Percentiles rank a stretch among this genome's conserved stretches.
Conservation (phyloP, 108 stramenopile species). For the Ochromonas danica region DNA sequence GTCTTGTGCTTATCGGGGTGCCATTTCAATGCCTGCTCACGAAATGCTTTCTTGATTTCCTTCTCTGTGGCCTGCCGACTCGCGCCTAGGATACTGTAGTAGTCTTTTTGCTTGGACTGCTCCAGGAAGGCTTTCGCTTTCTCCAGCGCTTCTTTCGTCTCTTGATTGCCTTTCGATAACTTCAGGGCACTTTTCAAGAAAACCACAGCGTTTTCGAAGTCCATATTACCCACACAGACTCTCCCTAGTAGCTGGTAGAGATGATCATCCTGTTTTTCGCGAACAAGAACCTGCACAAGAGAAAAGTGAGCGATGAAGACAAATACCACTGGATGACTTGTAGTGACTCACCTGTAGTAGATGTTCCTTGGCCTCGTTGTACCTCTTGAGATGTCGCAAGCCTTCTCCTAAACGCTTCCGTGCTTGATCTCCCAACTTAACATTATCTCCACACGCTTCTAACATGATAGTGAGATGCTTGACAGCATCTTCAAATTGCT, state of each 20-base stretch:
- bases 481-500: too few relatives aligned
- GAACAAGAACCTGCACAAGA: too few relatives aligned
- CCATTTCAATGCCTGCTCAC: slow-evolving; percentile 81
- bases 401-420: too few relatives aligned
- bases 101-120: slow-evolving; percentile 93
- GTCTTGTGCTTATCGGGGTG: slow-evolving; percentile 69
- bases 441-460: too few relatives aligned
- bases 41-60: slow-evolving; percentile 90
- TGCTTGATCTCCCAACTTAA: too few relatives aligned
- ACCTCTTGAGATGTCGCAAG: slow-evolving; percentile 54
- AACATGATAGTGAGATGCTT: too few relatives aligned
- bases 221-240: neutral
- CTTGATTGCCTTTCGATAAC: slow-evolving; percentile 30
- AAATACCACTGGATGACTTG: too few relatives aligned
- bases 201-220: slow-evolving; percentile 42
- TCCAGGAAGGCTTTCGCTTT: slow-evolving; percentile 63
- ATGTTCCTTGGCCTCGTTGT: slow-evolving; percentile 12
- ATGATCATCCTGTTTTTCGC: too few relatives aligned
- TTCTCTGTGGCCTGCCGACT: slow-evolving; percentile 71
- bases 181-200: slow-evolving; percentile 36
- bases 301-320: too few relatives aligned
- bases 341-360: neutral
- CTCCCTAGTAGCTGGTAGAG: too few relatives aligned
- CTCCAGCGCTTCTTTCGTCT: slow-evolving; percentile 39
- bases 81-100: slow-evolving; percentile 90